These are phyloP conservation scores for Dryadomyces quercivorus DNA, from an alignment of 2,329 filamentous ascomycete species.

Conservation along the genomic window DNA sequence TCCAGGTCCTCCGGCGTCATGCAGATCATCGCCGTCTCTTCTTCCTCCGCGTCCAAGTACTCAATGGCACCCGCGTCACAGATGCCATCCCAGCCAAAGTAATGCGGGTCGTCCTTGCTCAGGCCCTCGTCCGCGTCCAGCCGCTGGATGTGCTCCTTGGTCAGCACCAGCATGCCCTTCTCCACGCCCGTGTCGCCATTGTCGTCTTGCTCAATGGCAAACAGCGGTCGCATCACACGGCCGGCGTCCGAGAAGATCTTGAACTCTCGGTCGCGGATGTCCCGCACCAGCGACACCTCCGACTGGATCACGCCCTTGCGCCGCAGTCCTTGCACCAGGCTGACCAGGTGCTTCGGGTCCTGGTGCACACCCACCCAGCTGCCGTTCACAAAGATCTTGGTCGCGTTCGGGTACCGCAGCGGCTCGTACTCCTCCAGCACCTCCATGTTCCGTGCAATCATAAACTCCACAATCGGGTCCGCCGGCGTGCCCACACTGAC, in stretches of 20 bases:
- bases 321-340: slow-evolving; percentile 63
- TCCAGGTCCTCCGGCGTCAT: slow-evolving; percentile 97
- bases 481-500: slow-evolving; percentile 90
- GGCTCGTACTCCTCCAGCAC: slow-evolving; percentile 91
- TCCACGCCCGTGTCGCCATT: slow-evolving; percentile 47
- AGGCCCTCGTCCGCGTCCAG: slow-evolving; percentile 55
- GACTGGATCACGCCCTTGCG: slow-evolving; percentile 75
- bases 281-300: slow-evolving; percentile 88
- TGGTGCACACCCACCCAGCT: slow-evolving; percentile 95
- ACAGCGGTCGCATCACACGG: slow-evolving; percentile 84
- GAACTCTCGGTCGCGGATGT: slow-evolving; percentile 95
- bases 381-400: slow-evolving; percentile 96
- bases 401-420: slow-evolving; percentile 74
- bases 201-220: slow-evolving; percentile 82
- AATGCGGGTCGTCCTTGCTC: slow-evolving; percentile 44
- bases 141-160: slow-evolving; percentile 65
- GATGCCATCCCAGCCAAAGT: slow-evolving; percentile 81
- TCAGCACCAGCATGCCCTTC: slow-evolving; percentile 66
- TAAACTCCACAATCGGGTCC: slow-evolving; percentile 84
- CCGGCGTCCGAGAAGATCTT: slow-evolving; percentile 97
- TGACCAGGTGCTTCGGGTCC: slow-evolving; percentile 75
- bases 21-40: slow-evolving; percentile 97
- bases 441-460: slow-evolving; percentile 93
- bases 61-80: slow-evolving; percentile 79
- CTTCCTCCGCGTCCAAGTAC: slow-evolving; percentile 94